Base-by-base conservation (phyloP, 148 eudicot genomes). In the Cornus kousa region DNA sequence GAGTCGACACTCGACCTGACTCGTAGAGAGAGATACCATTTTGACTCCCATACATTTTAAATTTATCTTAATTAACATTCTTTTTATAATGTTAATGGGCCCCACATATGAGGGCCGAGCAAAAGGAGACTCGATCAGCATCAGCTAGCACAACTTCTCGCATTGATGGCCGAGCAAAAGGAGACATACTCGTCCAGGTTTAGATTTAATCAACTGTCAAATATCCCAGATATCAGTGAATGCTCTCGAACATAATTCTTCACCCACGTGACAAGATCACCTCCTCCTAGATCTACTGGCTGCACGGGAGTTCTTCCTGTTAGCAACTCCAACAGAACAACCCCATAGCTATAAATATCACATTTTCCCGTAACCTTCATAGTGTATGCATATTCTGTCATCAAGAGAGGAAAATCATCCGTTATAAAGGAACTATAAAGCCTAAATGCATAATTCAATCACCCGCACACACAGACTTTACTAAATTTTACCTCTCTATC, bases 351-450 rank as follows among this genome's bases (percentile, higher is more conserved):
- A 80, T 96, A 96, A 12, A 91, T 92, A 64, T 96, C 99, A 37
- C 99, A 96, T 80, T 95, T 95, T 76, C 93, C 99, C 0, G 99
- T 93, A n/a, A 95, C 91, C 86, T 91, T 95, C 99, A 95, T 95
- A 9, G 99, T 95, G 92, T 93, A 95, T 20, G 99, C 99, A 78
- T 95, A 95, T 85, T 95, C 99, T 95, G 94, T 69, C 60, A 78
- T 9, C 10, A 59, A 64, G 70, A 53, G 12, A 48, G 7, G 37
- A 68, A 40, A 70, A 10, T 57, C 2, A 68, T 62, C 28, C 33
- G 73, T 67, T 12, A 11, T 12, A 12, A 53, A 53, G 17, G 19
- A 53, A 1, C 59, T 53, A 1, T 53, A 53, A 12, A 53, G 59
- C 59, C 12, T 53, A 53, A 53, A 16, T 48, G 53, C 12, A 35